Evolutionary conservation across 495 filamentous ascomycete species (phyloP).

Genomic region (Bryoglossum gracile): DNA sequence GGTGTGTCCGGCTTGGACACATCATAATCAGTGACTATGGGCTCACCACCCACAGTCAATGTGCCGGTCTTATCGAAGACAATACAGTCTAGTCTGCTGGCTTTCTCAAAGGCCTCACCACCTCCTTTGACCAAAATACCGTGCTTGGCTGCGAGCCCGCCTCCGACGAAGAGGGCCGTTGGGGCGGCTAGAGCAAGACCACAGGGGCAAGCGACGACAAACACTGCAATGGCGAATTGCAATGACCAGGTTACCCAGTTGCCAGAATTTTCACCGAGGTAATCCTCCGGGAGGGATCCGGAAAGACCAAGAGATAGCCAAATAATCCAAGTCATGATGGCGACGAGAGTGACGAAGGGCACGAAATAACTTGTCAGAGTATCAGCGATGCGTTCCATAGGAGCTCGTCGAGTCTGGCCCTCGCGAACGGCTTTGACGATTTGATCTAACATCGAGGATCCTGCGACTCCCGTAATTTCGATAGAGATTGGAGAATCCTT

Average conservation of each 20-base stretch:
- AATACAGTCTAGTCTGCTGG: conserved; percentile 74
- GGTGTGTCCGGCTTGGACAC: conserved; percentile 23
- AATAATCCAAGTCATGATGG: conserved; percentile 72
- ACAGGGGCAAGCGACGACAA: conserved; percentile 92
- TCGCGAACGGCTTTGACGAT: conserved; percentile 87
- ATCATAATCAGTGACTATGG: conserved; percentile 67
- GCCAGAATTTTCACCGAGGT: conserved; percentile 56
- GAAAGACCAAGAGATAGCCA: conserved; percentile 75
- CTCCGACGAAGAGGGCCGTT: conserved; percentile 87
- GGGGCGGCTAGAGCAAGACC: conserved; percentile 88
- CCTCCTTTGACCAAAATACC: conserved; percentile 94
- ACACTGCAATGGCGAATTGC: conserved; percentile 89
- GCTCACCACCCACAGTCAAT: conserved; percentile 75
- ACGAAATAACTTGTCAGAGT: conserved; percentile 83
- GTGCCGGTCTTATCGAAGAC: conserved; percentile 98
- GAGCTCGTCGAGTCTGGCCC: conserved; percentile 81
- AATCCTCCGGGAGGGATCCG: conserved; percentile 57
- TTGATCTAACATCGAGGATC: conserved; percentile 84
- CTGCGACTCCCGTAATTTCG: conserved; percentile 59
- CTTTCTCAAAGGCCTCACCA: conserved; percentile 92
- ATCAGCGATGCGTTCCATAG: conserved; percentile 81
- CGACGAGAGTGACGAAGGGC: conserved; percentile 72
- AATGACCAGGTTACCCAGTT: conserved; percentile 85
- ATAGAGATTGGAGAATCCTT: conserved; percentile 63
- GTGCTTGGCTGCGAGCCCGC: conserved; percentile 77